Percentiles rank a stretch among this genome's conserved stretches.
Evolutionary conservation across 2,329 filamentous ascomycete species (phyloP).

Genomic region (Neoscytalidium dimidiatum): DNA sequence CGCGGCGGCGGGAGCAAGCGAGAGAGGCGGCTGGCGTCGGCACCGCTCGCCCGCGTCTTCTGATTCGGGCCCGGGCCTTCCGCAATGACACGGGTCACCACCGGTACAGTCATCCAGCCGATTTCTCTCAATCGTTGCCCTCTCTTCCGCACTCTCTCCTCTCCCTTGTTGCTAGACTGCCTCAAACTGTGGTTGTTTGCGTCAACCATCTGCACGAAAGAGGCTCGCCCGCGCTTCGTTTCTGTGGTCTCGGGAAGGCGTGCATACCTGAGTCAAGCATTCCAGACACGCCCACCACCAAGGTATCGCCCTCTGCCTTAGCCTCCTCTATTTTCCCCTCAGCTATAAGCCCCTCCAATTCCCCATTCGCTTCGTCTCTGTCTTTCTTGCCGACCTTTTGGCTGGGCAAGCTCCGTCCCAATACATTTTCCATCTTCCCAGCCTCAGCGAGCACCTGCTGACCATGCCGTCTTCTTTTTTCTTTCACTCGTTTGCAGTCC

Average conservation of each 20-base stretch:
- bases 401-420: no score
- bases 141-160: background rate
- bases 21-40: constrained; percentile 1
- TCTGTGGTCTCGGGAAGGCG: background rate
- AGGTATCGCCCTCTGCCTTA: constrained; percentile 15
- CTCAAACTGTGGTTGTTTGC: background rate
- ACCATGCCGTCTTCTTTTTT: constrained; percentile 10
- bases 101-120: constrained; percentile 10
- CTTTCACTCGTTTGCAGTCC: constrained; percentile 14
- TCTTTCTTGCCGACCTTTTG: background rate
- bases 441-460: background rate
- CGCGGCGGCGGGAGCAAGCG: background rate
- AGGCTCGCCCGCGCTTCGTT: background rate
- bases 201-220: background rate
- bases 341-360: background rate
- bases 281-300: constrained; percentile 11
- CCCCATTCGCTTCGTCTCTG: background rate
- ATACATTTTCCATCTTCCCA: background rate
- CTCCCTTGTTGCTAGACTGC: background rate
- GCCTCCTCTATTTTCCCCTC: constrained; percentile 7
- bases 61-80: background rate
- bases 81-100: background rate
- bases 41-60: background rate
- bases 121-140: background rate
- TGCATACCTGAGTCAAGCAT: constrained; percentile 12